These are phyloP conservation scores for Tilletia horrida DNA, from an alignment of 1,284 basidiomycete genomes.

Conservation along the genomic window DNA sequence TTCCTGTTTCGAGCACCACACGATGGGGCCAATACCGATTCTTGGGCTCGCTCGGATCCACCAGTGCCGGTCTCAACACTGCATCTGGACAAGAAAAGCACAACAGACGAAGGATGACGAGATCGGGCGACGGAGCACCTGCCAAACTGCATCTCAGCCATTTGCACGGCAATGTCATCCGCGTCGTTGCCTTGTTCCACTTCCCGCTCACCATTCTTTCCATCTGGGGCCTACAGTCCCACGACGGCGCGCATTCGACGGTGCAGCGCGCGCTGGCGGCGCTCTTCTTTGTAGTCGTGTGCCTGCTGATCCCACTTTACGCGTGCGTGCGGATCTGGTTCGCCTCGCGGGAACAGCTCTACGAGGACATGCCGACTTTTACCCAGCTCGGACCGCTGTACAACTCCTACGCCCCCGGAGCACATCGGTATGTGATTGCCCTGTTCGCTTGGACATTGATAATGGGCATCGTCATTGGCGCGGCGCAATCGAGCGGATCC, in stretches of 20 bases:
- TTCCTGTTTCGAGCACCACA: neutral
- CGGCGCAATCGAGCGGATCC: conserved; percentile 80
- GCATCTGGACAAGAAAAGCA: no score
- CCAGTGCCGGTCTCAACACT: neutral
- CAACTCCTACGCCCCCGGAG: conserved; percentile 87
- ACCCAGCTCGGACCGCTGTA: conserved; percentile 91
- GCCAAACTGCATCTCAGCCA: conserved; percentile 30
- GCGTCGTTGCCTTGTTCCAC: conserved; percentile 85
- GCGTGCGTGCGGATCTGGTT: conserved; percentile 72
- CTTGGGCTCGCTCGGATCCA: neutral
- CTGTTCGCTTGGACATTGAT: conserved; percentile 77
- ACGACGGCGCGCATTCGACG: conserved; percentile 60
- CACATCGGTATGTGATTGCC: conserved; percentile 79
- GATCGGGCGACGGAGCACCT: neutral
- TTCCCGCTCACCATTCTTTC: conserved; percentile 88
- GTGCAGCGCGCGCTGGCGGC: conserved; percentile 68
- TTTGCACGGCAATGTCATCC: conserved; percentile 78
- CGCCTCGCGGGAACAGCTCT: conserved; percentile 82
- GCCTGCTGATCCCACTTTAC: conserved; percentile 71
- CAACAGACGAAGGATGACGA: neutral
- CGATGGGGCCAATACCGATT: conserved; percentile 13
- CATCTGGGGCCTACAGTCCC: conserved; percentile 71
- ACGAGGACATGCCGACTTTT: conserved; percentile 86
- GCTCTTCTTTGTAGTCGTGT: conserved; percentile 73
- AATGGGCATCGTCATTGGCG: conserved; percentile 78